Conservation (phyloP, 306 rosid genomes). For the Hippophae rhamnoides region DNA sequence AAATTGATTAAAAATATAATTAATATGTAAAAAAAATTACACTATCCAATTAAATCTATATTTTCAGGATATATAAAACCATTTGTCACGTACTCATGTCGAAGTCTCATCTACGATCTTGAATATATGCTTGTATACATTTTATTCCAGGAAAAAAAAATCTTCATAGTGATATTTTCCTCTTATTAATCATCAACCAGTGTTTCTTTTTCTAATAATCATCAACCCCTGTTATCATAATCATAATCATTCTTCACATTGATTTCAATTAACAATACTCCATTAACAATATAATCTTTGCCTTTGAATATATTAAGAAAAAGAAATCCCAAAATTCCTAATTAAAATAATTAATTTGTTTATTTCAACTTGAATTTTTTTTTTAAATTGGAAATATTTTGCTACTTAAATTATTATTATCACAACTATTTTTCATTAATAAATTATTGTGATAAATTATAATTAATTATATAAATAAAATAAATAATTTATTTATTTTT, state of each 20-base stretch:
- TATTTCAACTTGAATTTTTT: constrained; percentile 8
- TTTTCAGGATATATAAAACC: no score
- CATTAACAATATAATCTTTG: constrained; percentile 6
- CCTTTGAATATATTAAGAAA: constrained; percentile 10
- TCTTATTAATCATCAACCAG: no score
- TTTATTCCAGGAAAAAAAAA: constrained; percentile 35
- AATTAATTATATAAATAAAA: no score
- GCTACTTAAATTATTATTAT: no score
- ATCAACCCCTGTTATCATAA: constrained; percentile 13
- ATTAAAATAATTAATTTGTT: constrained; percentile 11
- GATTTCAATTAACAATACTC: constrained; percentile 18
- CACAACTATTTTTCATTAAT: no score
- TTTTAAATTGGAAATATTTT: background rate
- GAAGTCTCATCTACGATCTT: no score
- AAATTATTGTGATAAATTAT: no score
- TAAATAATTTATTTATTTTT: no score
- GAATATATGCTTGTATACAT: constrained; percentile 16
- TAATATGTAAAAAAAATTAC: no score
- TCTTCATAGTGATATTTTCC: constrained; percentile 16
- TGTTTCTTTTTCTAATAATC: constrained; percentile 22
- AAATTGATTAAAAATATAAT: no score
- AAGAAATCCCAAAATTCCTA: constrained; percentile 28
- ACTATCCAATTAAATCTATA: no score
- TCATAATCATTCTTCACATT: constrained; percentile 19
- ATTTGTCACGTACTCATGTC: no score